Percentiles rank a stretch among this genome's conserved stretches.
phyloP scores from a whole-genome alignment of 2,329 filamentous ascomycete genomes.

The Coniosporium tulheliwenetii region DNA sequence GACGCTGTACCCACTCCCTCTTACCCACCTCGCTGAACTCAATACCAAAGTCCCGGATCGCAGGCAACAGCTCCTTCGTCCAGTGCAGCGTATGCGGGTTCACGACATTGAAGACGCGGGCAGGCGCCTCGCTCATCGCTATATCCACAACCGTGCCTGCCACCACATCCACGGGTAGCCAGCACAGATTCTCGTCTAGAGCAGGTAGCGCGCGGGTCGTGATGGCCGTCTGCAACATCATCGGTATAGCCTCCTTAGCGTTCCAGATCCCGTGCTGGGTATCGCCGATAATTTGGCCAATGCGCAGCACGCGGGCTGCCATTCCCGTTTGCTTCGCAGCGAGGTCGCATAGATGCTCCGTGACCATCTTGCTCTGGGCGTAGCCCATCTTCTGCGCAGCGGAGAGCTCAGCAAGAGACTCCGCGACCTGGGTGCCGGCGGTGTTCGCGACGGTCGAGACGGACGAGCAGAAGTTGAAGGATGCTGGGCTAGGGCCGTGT shows the following conservation, averaged over 20 bases:
- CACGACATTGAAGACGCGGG: conserved; percentile 1
- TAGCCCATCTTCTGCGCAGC: conserved; percentile 10
- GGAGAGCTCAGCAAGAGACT: conserved; percentile 12
- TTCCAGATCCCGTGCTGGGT: conserved; percentile 32
- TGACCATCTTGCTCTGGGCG: conserved; percentile 9
- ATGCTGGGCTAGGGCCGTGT: conserved; percentile 15
- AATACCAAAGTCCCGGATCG: conserved; percentile 27
- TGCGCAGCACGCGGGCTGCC: conserved; percentile 12
- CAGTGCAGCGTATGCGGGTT: conserved; percentile 27
- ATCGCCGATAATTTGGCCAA: conserved; percentile 34
- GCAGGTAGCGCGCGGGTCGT: conserved; percentile 30
- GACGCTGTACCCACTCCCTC: conserved; percentile 10
- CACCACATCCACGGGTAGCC: conserved; percentile 16
- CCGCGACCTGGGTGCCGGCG: conserved; percentile 15
- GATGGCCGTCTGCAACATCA: conserved; percentile 32
- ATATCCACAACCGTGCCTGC: conserved; percentile 8
- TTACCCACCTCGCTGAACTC: conserved; percentile 11
- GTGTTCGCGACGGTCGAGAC: conserved; percentile 27
- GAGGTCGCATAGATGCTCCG: conserved; percentile 7
- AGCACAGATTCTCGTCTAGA: conserved; percentile 20
- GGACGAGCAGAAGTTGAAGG: conserved; percentile 37
- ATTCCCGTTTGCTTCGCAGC: conserved; percentile 6
- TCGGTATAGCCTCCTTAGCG: conserved; percentile 31
- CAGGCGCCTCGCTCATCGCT: not conserved
- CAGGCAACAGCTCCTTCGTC: conserved; percentile 16